phyloP scores from a whole-genome alignment of 768 basidiomycete genomes.

The Suillus americanus region DNA sequence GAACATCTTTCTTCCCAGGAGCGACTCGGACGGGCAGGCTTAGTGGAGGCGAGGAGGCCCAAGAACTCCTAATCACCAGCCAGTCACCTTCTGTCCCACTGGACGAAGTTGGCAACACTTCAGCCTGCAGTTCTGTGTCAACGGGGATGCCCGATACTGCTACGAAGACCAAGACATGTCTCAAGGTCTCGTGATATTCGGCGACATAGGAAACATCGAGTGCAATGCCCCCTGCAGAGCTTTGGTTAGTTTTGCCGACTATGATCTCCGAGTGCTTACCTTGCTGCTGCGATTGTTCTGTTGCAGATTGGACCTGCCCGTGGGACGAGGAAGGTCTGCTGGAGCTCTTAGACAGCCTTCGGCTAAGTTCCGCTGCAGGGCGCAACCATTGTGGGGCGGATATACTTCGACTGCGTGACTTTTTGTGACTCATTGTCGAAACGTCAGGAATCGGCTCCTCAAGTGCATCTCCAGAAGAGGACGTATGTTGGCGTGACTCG shows the following conservation, averaged over 20 bases:
- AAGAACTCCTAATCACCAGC: slow-evolving; percentile 61
- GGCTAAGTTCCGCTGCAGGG: slow-evolving; percentile 19
- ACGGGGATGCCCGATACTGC: slow-evolving; percentile 50
- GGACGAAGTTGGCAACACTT: slow-evolving; percentile 52
- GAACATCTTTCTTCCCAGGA: slow-evolving; percentile 62
- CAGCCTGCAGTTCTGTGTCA: slow-evolving; percentile 59
- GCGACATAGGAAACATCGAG: slow-evolving; percentile 53
- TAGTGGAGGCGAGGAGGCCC: slow-evolving; percentile 56
- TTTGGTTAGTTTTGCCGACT: background rate
- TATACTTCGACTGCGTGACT: slow-evolving; percentile 47
- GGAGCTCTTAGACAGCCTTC: slow-evolving; percentile 15
- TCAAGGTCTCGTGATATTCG: slow-evolving; percentile 86
- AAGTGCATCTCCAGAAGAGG: slow-evolving; percentile 7
- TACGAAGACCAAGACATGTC: slow-evolving; percentile 75
- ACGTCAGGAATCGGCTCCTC: slow-evolving; percentile 13
- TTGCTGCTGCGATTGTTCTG: background rate
- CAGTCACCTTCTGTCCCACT: slow-evolving; percentile 47
- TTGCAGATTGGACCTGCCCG: slow-evolving; percentile 21
- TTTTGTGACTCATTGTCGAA: slow-evolving; percentile 26
- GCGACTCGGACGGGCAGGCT: slow-evolving; percentile 54
- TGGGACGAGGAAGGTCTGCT: slow-evolving; percentile 28
- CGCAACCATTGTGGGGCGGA: slow-evolving; percentile 64
- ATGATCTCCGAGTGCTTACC: background rate
- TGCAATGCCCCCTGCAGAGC: slow-evolving; percentile 9
- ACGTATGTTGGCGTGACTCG: background rate